phyloP scores from a whole-genome alignment of 345 rosid species.

The Turnera subulata region DNA sequence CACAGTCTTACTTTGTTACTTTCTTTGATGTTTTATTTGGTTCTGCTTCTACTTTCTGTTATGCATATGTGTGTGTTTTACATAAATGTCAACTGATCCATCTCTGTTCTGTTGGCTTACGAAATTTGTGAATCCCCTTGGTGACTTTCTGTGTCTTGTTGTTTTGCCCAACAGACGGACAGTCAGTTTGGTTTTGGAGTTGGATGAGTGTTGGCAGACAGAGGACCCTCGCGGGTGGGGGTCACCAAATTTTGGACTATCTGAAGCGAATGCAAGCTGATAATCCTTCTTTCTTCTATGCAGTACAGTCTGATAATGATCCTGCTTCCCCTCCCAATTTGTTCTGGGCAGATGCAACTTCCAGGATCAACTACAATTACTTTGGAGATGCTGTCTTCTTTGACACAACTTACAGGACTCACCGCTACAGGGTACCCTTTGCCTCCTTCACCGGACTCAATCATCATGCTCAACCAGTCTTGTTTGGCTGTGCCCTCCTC shows the following conservation, averaged over 20 bases:
- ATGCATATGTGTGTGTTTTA: too few relatives aligned
- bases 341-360: constrained; percentile 54
- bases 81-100: too few relatives aligned
- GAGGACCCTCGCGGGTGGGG: constrained; percentile 51
- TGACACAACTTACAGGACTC: constrained; percentile 46
- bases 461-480: constrained; percentile 63
- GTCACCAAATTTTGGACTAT: constrained; percentile 56
- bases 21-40: too few relatives aligned
- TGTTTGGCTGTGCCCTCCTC: constrained; percentile 59
- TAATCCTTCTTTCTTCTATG: constrained; percentile 45
- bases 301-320: constrained; percentile 40
- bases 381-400: constrained; percentile 52
- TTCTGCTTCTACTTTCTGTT: too few relatives aligned
- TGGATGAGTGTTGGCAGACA: constrained; percentile 36
- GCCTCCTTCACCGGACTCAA: constrained; percentile 57
- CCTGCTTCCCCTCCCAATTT: constrained; percentile 33
- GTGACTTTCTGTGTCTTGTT: too few relatives aligned
- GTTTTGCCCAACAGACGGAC: too few relatives aligned
- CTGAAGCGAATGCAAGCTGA: constrained; percentile 48
- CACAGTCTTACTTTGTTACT: too few relatives aligned
- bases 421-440: constrained; percentile 48
- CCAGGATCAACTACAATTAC: constrained; percentile 40
- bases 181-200: constrained; percentile 4
- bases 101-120: too few relatives aligned
- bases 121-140: too few relatives aligned